These are phyloP conservation scores for Dichotomopilus funicola DNA, from an alignment of 2,329 filamentous ascomycete genomes.

Conservation along the genomic window DNA sequence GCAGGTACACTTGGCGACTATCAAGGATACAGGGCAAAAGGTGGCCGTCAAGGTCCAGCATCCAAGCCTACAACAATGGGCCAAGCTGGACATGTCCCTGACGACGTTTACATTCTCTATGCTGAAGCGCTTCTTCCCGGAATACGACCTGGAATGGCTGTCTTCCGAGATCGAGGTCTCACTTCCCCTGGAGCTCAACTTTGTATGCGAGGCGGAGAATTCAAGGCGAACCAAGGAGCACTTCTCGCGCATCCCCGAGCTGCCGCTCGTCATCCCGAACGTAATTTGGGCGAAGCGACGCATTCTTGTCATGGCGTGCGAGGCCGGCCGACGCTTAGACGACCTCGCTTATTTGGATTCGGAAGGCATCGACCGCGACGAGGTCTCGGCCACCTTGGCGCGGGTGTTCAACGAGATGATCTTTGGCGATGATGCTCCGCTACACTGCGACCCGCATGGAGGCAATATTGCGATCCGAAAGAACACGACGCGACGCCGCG, in stretches of 20 bases:
- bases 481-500: slow-evolving; percentile 51
- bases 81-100: slow-evolving; percentile 76
- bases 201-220: slow-evolving; percentile 77
- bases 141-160: slow-evolving; percentile 96
- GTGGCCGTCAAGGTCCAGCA: slow-evolving; percentile 98
- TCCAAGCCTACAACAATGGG: slow-evolving; percentile 82
- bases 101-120: slow-evolving; percentile 86
- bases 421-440: slow-evolving; percentile 77
- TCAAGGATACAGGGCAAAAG: slow-evolving; percentile 73
- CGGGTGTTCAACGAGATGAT: slow-evolving; percentile 99
- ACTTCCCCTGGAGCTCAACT: slow-evolving; percentile 86
- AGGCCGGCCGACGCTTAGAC: slow-evolving; percentile 79
- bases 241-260: slow-evolving; percentile 64
- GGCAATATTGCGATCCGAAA: slow-evolving; percentile 91
- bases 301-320: slow-evolving; percentile 91
- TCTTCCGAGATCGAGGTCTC: slow-evolving; percentile 89
- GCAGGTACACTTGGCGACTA: slow-evolving; percentile 82
- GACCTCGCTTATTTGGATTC: slow-evolving; percentile 81
- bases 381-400: slow-evolving; percentile 85
- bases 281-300: slow-evolving; percentile 85
- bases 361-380: slow-evolving; percentile 85
- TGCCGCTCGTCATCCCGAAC: slow-evolving; percentile 82
- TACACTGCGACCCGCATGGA: slow-evolving; percentile 96
- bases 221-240: slow-evolving; percentile 72
- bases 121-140: slow-evolving; percentile 88